These are phyloP conservation scores for Rhizopogon sp. DNA, from an alignment of 768 basidiomycete genomes.

Conservation along the genomic window DNA sequence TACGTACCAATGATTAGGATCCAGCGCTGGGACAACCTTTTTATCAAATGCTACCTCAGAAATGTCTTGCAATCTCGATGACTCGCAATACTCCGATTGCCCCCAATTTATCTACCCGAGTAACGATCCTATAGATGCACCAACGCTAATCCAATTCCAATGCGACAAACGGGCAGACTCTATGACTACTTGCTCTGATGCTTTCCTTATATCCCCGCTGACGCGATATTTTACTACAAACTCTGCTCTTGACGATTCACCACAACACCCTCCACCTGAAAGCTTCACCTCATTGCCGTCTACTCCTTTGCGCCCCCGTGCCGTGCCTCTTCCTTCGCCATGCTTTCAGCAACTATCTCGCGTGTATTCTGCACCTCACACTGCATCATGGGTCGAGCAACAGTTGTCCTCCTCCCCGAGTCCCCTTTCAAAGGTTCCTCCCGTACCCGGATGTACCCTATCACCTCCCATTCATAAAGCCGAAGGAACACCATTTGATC, in stretches of 20 bases:
- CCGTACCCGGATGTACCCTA: slow-evolving; percentile 16
- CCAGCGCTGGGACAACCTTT: too few relatives aligned
- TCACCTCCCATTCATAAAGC: slow-evolving; percentile 23
- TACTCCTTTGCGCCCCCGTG: slow-evolving; percentile 6
- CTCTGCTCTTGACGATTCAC: background rate
- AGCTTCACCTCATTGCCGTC: slow-evolving; percentile 2
- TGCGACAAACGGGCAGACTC: background rate
- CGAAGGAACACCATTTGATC: slow-evolving; percentile 23
- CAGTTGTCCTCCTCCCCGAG: slow-evolving; percentile 22
- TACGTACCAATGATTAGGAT: background rate
- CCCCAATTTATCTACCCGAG: background rate
- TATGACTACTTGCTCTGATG: background rate
- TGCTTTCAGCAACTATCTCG: background rate
- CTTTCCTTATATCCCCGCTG: background rate
- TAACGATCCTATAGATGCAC: background rate
- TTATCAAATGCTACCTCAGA: background rate
- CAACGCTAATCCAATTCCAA: background rate
- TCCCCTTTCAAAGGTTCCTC: slow-evolving; percentile 18
- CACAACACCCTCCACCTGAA: background rate
- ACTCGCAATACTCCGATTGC: background rate
- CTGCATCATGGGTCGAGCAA: slow-evolving; percentile 1
- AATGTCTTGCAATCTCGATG: background rate
- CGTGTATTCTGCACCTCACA: background rate
- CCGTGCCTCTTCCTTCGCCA: background rate
- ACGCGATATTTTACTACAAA: background rate